Evolutionary conservation across 2,329 filamentous ascomycete genomes (phyloP), one percentile per base, ranked within the genome.

Genomic region (Metarhizium brunneum): DNA sequence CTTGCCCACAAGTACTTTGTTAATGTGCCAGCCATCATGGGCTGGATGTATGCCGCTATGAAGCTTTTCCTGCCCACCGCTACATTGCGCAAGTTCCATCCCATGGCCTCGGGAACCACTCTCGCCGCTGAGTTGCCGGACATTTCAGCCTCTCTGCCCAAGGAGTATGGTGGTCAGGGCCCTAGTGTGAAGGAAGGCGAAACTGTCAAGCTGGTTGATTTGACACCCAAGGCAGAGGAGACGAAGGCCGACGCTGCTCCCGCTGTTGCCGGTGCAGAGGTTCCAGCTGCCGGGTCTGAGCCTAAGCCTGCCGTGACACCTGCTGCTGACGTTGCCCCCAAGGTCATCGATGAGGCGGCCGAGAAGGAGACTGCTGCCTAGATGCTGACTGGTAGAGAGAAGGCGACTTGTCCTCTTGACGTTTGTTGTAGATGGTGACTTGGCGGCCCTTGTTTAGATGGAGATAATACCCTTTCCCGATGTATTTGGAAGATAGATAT

Each of bases 21-120:
- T 73, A 96, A 96, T 65, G 90, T 96, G 6, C 92, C 92, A 0
- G 73, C 85, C 55, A 78, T 96, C 65, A 96, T 96, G 92, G 88
- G 90, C 56, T 96, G 92, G 79, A 81, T 91, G 68, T 91, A 88
- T 69, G 76, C 77, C 20, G 79, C 86, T 54, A 86, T 91, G 76
- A 91, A 90, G 75, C 72, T 89, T 18, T 86, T 92, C 68, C 76
- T 91, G 47, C 83, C 85, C 35, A 77, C 84, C 52, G 86, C 87
- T 65, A 91, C 88, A 1, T 79, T 87, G 61, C 86, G 86, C 74
- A 91, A 91, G 68, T 90, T 91, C 72, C 86, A 90, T 65, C 87
- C 87, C 49, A 83, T 92, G 74, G 78, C 80, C 59, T 88, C 87
- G 63, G 91, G 92, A 25, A 81, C 74, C 47, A 83, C 82, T 56